phyloP scores from a whole-genome alignment of 257 asterid genomes.

The Solanum habrochaites region DNA sequence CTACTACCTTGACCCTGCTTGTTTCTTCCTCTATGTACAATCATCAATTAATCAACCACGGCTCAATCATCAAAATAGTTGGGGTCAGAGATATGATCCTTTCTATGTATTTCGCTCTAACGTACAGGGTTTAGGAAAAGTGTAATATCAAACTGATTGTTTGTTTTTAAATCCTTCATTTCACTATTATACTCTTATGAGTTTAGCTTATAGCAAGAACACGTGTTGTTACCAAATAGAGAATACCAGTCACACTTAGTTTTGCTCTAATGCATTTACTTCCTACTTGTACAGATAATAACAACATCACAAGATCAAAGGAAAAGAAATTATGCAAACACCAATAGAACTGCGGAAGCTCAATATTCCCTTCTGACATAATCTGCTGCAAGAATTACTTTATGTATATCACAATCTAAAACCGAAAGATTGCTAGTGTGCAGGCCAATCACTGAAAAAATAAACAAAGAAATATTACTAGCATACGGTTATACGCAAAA shows the following conservation, averaged over 20 bases:
- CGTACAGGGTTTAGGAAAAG: not conserved
- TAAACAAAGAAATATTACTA: not conserved
- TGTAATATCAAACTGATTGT: not conserved
- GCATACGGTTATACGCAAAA: not conserved
- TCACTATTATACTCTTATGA: not conserved
- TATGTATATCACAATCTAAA: not conserved
- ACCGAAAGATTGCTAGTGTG: not conserved
- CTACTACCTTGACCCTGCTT: not conserved
- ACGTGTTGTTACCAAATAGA: not conserved
- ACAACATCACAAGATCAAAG: not conserved
- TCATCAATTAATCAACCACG: not conserved
- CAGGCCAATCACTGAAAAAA: not conserved
- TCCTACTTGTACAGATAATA: not conserved
- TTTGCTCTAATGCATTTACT: not conserved
- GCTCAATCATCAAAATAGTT: not conserved
- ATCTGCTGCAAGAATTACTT: not conserved
- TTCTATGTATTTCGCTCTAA: not conserved
- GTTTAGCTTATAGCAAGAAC: not conserved
- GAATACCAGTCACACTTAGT: not conserved
- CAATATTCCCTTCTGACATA: not conserved
- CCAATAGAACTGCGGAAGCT: not conserved
- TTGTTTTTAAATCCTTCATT: not conserved
- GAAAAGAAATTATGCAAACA: not conserved
- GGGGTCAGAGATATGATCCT: not conserved
- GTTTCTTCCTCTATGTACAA: not conserved